Conservation (phyloP, 805 yeast genomes). For the Lipomyces lipofer region DNA sequence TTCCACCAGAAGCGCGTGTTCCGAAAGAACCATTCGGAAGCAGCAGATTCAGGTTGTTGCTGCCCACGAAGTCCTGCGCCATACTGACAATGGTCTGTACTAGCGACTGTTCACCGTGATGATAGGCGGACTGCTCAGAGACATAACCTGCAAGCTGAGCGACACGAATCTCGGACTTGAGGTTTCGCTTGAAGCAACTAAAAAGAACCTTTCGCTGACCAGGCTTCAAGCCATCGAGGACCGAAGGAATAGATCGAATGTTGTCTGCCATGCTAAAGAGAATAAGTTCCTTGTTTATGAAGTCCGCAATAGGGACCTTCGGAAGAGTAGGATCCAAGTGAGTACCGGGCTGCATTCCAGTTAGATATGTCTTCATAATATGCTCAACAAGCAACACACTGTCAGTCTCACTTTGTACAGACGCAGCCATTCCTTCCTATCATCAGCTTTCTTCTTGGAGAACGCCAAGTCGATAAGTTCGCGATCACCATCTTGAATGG, state of each 20-base stretch:
- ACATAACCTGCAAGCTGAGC: slow-evolving; percentile 89
- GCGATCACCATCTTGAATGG: slow-evolving; percentile 71
- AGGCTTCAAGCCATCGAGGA: slow-evolving; percentile 93
- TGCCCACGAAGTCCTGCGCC: slow-evolving; percentile 93
- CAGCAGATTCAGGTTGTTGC: slow-evolving; percentile 81
- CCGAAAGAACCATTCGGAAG: slow-evolving; percentile 96
- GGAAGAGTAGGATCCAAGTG: slow-evolving; percentile 75
- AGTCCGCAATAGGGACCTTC: slow-evolving; percentile 86
- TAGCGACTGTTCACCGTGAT: slow-evolving; percentile 90
- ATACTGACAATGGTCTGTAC: slow-evolving; percentile 87
- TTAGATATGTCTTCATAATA: background rate
- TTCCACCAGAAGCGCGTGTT: slow-evolving; percentile 95
- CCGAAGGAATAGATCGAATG: slow-evolving; percentile 90
- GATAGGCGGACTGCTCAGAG: slow-evolving; percentile 86
- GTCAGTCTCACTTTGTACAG: slow-evolving; percentile 64
- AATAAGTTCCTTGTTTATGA: slow-evolving; percentile 92
- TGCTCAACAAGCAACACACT: background rate
- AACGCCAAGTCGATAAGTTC: slow-evolving; percentile 86
- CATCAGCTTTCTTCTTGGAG: slow-evolving; percentile 93
- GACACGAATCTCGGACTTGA: slow-evolving; percentile 78
- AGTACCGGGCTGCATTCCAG: slow-evolving; percentile 80
- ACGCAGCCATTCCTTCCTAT: slow-evolving; percentile 94
- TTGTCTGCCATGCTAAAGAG: slow-evolving; percentile 96
- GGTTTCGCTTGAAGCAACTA: slow-evolving; percentile 81
- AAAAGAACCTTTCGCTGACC: slow-evolving; percentile 92